phyloP scores from a whole-genome alignment of 2,329 filamentous ascomycete genomes.

The Proliferodiscus dingleyae region DNA sequence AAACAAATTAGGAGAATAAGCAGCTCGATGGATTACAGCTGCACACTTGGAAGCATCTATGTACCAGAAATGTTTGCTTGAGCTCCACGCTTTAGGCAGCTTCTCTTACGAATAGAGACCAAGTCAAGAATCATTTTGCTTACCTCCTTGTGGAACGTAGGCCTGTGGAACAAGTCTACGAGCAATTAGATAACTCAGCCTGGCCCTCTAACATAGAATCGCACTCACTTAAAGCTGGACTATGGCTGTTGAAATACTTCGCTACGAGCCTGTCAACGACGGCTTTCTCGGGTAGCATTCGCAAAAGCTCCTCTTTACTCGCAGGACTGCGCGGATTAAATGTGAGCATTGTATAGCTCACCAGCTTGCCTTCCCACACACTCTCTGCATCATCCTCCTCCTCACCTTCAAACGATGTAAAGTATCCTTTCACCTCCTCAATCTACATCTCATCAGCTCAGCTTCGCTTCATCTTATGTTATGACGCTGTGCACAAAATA shows the following conservation, averaged over 20 bases:
- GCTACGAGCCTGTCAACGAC: slow-evolving; percentile 47
- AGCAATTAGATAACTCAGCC: slow-evolving; percentile 9
- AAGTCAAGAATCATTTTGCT: slow-evolving; percentile 12
- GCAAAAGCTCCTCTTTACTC: slow-evolving; percentile 43
- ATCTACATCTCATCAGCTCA: slow-evolving; percentile 39
- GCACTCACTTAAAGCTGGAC: slow-evolving; percentile 45
- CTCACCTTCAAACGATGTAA: too few relatives aligned
- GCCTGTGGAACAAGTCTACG: slow-evolving; percentile 48
- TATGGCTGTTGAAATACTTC: slow-evolving; percentile 49
- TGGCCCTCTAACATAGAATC: not conserved
- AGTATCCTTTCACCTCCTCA: slow-evolving; percentile 54
- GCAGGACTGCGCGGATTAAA: slow-evolving; percentile 34
- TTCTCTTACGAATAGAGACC: too few relatives aligned
- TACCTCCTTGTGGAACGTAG: slow-evolving; percentile 45
- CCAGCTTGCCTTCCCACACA: slow-evolving; percentile 29
- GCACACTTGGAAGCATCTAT: too few relatives aligned
- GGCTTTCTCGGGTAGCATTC: slow-evolving; percentile 41
- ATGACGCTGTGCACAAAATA: too few relatives aligned
- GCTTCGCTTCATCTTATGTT: too few relatives aligned
- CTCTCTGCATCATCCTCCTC: slow-evolving; percentile 24
- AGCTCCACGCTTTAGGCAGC: too few relatives aligned
- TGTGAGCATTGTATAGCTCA: slow-evolving; percentile 34
- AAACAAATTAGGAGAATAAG: too few relatives aligned
- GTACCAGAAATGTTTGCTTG: too few relatives aligned
- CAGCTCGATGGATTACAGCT: slow-evolving; percentile 42